These are phyloP conservation scores for Ceriops zippeliana DNA, from an alignment of 345 rosid genomes.

Conservation along the genomic window DNA sequence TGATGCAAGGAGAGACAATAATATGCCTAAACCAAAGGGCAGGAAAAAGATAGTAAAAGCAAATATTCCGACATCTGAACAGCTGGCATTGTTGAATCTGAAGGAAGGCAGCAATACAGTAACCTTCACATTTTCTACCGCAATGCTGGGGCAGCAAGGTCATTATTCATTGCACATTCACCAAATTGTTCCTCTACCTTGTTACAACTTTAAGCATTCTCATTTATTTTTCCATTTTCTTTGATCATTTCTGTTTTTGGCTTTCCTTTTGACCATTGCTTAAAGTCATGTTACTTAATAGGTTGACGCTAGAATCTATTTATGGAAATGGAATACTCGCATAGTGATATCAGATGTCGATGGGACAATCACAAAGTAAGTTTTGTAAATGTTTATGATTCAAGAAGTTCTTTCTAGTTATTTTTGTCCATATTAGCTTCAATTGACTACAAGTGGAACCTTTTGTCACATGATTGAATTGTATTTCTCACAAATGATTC, in stretches of 20 bases:
- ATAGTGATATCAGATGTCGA: constrained; percentile 96
- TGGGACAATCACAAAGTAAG: constrained; percentile 94
- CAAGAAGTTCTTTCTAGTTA: background rate
- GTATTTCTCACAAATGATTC: too few species aligned
- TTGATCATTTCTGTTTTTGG: background rate
- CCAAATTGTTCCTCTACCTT: constrained; percentile 10
- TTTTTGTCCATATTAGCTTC: background rate
- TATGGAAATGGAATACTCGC: constrained; percentile 94
- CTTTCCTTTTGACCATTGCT: constrained; percentile 6
- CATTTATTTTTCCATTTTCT: constrained; percentile 10
- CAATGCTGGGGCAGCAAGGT: constrained; percentile 95
- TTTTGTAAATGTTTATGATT: background rate
- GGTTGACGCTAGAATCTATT: constrained; percentile 90
- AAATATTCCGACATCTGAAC: constrained; percentile 76
- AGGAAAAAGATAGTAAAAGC: constrained; percentile 54
- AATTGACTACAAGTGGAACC: background rate
- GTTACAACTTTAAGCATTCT: background rate
- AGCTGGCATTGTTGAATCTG: constrained; percentile 72
- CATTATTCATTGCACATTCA: constrained; percentile 10
- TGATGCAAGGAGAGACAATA: constrained; percentile 27
- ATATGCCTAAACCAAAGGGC: constrained; percentile 29
- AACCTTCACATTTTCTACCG: constrained; percentile 80
- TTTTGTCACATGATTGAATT: too few species aligned
- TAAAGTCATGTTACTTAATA: constrained; percentile 25
- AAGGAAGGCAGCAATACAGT: constrained; percentile 72